Percentiles rank a stretch among this genome's conserved stretches.
Conservation (phyloP, 495 filamentous ascomycete species). For the Penicilliopsis zonata region DNA sequence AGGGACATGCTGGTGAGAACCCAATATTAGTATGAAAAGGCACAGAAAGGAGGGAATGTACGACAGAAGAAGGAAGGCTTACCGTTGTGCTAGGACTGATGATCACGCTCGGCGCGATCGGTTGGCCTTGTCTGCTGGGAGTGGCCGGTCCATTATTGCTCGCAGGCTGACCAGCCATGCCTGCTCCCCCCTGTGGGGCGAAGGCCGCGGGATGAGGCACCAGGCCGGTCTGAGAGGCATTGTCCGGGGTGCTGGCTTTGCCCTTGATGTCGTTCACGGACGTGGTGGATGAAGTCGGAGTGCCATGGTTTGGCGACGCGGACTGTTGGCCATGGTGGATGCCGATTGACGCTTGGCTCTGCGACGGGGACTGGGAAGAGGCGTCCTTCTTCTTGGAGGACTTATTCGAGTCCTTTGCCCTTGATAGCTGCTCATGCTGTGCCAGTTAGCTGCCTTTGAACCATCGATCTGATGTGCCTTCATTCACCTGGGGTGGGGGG, state of each 20-base stretch:
- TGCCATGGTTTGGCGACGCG: conserved; percentile 49
- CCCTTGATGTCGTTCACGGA: conserved; percentile 76
- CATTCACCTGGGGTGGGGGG: conserved; percentile 7
- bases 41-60: too few relatives aligned
- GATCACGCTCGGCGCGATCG: conserved; percentile 75
- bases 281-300: conserved; percentile 77
- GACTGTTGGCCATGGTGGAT: conserved; percentile 44
- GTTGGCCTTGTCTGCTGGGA: conserved; percentile 54
- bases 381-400: conserved; percentile 90
- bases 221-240: conserved; percentile 35
- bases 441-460: conserved; percentile 20
- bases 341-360: conserved; percentile 27
- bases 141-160: conserved; percentile 57
- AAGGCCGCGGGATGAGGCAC: conserved; percentile 20
- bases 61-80: conserved; percentile 28
- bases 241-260: conserved; percentile 56
- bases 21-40: background rate
- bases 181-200: conserved; percentile 23
- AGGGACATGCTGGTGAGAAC: conserved; percentile 61
- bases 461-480: too few relatives aligned
- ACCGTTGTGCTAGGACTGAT: conserved; percentile 93
- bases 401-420: conserved; percentile 84
- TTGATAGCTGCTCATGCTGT: conserved; percentile 81
- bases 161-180: conserved; percentile 23
- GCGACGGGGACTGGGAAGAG: conserved; percentile 64